Evolutionary conservation across 257 asterid genomes (phyloP), one percentile per base, ranked within the genome.

Genomic region (Ocimum tenuiflorum): DNA sequence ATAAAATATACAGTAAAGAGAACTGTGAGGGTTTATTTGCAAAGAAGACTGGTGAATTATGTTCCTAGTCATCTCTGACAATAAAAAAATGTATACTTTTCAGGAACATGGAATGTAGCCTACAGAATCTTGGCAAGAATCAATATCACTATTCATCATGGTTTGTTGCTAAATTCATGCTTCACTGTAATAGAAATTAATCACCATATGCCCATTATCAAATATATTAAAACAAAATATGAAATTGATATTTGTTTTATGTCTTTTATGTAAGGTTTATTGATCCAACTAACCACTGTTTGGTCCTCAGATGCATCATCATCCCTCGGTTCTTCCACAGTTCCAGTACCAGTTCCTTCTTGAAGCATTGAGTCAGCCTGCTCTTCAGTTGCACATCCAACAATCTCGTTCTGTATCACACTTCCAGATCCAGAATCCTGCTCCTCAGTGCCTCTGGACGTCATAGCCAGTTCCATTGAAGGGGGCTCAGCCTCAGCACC

Each of bases 261-360:
- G 29, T 4, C 22, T 24, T 48, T 33, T 11, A 63, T 19, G 49
- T 53, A 66, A 20, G 49, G 20, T 50, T 18, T 64, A 67, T 3
- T 23, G 46, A 71, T 42, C 56, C 63, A 76, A 71, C 88, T 75
- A 65, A 86, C 94, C 85, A n/a, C 43, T 48, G 53, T 29, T 56
- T 63, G 58, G 42, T 67, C 75, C 74, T 56, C 80, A 55, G 68
- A 51, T 70, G 58, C 68, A 46, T 72, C 76, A 50, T 75, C 54
- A 75, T 73, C 78, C 19, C 9, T 47, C 11, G 67, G 51, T 23
- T 69, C 82, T 15, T 72, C 76, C 33, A 57, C 47, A 20, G 48
- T 15, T 17, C 19, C 69, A 4, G 38, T 59, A 64, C 49, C 77
- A 63, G 77, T 70, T 73, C 78, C 83, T 59, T 73, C 76, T 19